Conservation (phyloP, 2,329 filamentous ascomycete species). For the Xylariaceae sp. region DNA sequence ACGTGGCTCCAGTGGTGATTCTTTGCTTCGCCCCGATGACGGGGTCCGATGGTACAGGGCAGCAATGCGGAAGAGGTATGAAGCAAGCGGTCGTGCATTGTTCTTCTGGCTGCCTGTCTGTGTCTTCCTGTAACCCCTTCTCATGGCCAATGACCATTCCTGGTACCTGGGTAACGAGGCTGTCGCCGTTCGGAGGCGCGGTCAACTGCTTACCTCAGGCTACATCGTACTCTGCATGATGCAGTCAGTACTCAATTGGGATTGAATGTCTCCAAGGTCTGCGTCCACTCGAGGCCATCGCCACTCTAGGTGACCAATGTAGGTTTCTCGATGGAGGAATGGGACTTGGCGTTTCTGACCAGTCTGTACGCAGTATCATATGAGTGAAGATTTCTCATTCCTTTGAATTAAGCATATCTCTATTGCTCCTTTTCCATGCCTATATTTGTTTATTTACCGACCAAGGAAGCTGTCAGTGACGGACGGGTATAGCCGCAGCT, state of each 20-base stretch:
- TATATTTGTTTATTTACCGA: background rate
- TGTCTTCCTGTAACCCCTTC: background rate
- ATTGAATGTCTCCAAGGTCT: conserved; percentile 14
- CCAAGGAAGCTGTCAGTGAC: conserved; percentile 4
- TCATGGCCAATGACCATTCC: conserved; percentile 1
- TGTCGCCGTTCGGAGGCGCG: background rate
- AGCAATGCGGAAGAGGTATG: conserved; percentile 7
- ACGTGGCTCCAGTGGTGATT: conserved; percentile 38
- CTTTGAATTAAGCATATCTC: too few species aligned
- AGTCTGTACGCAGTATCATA: too few species aligned
- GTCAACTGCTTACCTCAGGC: background rate
- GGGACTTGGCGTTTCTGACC: background rate
- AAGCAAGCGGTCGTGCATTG: conserved; percentile 1
- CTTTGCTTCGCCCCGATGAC: conserved; percentile 12
- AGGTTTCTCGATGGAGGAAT: background rate
- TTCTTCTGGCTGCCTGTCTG: conserved; percentile 5
- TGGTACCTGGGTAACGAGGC: background rate
- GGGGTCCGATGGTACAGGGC: conserved; percentile 14
- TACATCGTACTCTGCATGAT: background rate
- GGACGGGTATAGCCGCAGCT: conserved; percentile 23
- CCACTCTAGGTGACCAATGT: background rate
- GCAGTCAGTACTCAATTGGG: background rate
- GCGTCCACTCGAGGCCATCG: conserved; percentile 11
- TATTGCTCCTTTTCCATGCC: background rate
- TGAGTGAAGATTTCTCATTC: too few species aligned